A percentile compares a stretch with the other conserved stretches of the same genome.
Evolutionary conservation across 768 basidiomycete species (phyloP).

Genomic region (Auricularia cornea): DNA sequence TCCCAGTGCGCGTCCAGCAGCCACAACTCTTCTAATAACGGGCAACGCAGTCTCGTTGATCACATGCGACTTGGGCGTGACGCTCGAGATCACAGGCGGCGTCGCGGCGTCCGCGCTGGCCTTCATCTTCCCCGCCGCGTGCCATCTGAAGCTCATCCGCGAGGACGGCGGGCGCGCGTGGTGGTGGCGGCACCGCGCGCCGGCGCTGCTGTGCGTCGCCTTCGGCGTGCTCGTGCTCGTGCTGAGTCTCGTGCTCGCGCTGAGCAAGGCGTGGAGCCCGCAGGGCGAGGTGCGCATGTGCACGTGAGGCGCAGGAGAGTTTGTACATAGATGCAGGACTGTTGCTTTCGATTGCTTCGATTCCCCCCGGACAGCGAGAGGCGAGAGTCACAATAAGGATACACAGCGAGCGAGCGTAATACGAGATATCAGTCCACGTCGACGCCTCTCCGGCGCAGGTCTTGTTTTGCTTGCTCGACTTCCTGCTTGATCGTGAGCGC

Average conservation of each 20-base stretch:
- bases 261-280: conserved; percentile 69
- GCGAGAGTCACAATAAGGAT: no score
- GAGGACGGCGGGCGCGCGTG: conserved; percentile 31
- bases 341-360: no score
- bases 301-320: conserved; percentile 27
- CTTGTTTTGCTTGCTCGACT: conserved; percentile 49
- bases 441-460: conserved; percentile 50
- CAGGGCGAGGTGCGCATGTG: conserved; percentile 69
- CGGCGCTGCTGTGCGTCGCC: conserved; percentile 58
- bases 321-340: no score
- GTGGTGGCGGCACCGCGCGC: conserved; percentile 64
- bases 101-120: conserved; percentile 85
- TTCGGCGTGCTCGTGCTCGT: conserved; percentile 76
- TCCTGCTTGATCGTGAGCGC: conserved; percentile 40
- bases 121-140: conserved; percentile 85
- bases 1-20: conserved; percentile 7
- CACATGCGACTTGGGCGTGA: conserved; percentile 96
- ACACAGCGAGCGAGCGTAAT: no score
- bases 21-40: background rate
- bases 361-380: no score
- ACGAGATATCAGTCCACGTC: conserved; percentile 40
- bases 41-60: conserved; percentile 66
- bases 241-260: conserved; percentile 67
- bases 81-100: conserved; percentile 98
- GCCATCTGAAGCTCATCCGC: conserved; percentile 70